Evolutionary conservation across 768 basidiomycete genomes (phyloP).

Genomic region (Pleurotus giganteus): DNA sequence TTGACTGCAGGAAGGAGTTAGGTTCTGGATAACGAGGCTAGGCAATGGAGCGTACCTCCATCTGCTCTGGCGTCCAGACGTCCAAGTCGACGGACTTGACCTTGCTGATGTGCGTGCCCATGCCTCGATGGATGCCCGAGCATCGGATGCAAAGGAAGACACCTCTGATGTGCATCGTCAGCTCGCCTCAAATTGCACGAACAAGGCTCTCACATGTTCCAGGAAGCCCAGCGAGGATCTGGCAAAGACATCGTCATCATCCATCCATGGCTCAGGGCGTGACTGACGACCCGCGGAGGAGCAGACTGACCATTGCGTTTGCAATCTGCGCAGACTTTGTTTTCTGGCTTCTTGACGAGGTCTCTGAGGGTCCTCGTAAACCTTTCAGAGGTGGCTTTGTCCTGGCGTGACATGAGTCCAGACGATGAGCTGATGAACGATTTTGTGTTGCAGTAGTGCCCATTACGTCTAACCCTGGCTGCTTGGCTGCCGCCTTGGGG

Average conservation of each 20-base stretch:
- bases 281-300: constrained; percentile 1
- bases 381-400: constrained; percentile 83
- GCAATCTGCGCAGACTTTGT: constrained; percentile 95
- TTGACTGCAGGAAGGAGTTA: constrained; percentile 41
- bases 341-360: constrained; percentile 85
- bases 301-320: constrained; percentile 81
- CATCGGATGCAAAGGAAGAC: constrained; percentile 96
- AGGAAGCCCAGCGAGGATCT: constrained; percentile 99
- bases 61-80: constrained; percentile 96
- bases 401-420: constrained; percentile 51
- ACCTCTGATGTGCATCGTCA: constrained; percentile 47
- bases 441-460: background rate
- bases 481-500: background rate
- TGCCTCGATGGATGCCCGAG: constrained; percentile 94
- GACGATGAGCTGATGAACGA: background rate
- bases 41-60: constrained; percentile 60
- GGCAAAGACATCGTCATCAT: background rate
- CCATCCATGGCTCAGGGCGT: constrained; percentile 9
- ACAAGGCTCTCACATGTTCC: constrained; percentile 72
- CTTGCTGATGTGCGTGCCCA: constrained; percentile 98
- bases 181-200: constrained; percentile 2
- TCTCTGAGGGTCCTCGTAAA: constrained; percentile 79
- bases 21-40: background rate
- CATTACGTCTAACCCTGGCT: background rate
- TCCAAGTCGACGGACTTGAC: constrained; percentile 98